Evolutionary conservation across 495 filamentous ascomycete genomes (phyloP), one percentile per base, ranked within the genome.

Genomic region (Tuber brumale): DNA sequence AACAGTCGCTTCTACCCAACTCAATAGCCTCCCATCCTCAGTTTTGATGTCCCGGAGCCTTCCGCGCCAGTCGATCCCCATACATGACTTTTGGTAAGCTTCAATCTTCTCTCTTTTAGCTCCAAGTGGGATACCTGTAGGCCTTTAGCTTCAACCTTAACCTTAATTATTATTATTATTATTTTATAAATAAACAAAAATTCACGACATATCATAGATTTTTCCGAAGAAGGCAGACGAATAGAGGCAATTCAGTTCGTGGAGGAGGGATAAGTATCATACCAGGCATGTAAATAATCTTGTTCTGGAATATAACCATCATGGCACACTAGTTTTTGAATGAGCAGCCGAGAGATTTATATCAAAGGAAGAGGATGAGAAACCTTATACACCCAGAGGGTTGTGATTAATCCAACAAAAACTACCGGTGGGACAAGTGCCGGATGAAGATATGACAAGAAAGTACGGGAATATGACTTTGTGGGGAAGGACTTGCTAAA

Each of bases 281-380:
- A 80, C 89, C 89, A 0, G 92, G 90, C 84, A 94, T 92, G 84
- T 94, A 94, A 70, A 95, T 90, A 75, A 95, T 93, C 76, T 93
- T 92, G 81, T 94, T 92, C 83, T 94, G 93, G 81, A 95, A 91
- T 8, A 91, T 78, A 31, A 95, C 86, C 84, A 94, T 89, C 91
- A 94, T 92, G 73, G 91, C 82, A 78, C 92, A 94, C 85, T 95
- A 57, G 1, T 18, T 19, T 21, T 23, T 41, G 39, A n/a, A 31
- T 18, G n/a, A 31, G n/a, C n/a, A 39, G 41, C 5, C 27, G 10
- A 71, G 42, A 76, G 39, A 41, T 27, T 35, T 6, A 57, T 44
- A 35, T 39, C 23, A 51, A 16, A 74, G 39, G 41, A 61, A 27
- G 35, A 57, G 12, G 27, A 35, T 19, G 35, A 35, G 51, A 39